Evolutionary conservation across 208 protist genomes (phyloP).

Genomic region (Angomonas deanei): DNA sequence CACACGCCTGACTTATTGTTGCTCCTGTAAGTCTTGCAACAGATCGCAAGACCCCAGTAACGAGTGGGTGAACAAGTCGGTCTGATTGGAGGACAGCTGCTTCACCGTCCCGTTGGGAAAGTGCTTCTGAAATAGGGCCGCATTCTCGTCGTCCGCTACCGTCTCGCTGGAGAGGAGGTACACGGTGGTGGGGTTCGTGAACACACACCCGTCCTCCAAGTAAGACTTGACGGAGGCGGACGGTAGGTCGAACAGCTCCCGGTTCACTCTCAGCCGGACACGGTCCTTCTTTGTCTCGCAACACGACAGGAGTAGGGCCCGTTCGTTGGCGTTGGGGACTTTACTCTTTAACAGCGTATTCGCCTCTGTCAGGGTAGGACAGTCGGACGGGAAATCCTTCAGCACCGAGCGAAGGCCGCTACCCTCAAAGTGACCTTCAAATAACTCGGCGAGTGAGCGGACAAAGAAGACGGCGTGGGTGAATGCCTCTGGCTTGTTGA

Average conservation of each 20-base stretch:
- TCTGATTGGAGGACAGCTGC: background rate
- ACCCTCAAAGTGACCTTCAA: slow-evolving; percentile 22
- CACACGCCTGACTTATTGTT: too few relatives aligned
- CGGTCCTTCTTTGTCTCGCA: slow-evolving; percentile 25
- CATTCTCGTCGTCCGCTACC: slow-evolving; percentile 12
- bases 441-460: slow-evolving; percentile 33
- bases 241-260: slow-evolving; percentile 22
- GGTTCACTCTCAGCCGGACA: slow-evolving; percentile 35
- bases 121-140: background rate
- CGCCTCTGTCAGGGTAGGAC: slow-evolving; percentile 22
- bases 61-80: background rate
- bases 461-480: slow-evolving; percentile 62
- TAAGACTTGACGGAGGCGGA: too few relatives aligned
- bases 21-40: too few relatives aligned
- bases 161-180: slow-evolving; percentile 18
- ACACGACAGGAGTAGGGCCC: slow-evolving; percentile 43
- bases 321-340: slow-evolving; percentile 36
- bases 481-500: slow-evolving; percentile 50
- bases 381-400: slow-evolving; percentile 11
- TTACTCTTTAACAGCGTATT: slow-evolving; percentile 34
- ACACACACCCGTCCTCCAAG: slow-evolving; percentile 14
- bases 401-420: slow-evolving; percentile 28
- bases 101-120: background rate
- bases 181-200: slow-evolving; percentile 38
- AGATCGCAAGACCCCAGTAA: too few relatives aligned